phyloP scores from a whole-genome alignment of 345 rosid genomes.

The Eucalyptus sp. region DNA sequence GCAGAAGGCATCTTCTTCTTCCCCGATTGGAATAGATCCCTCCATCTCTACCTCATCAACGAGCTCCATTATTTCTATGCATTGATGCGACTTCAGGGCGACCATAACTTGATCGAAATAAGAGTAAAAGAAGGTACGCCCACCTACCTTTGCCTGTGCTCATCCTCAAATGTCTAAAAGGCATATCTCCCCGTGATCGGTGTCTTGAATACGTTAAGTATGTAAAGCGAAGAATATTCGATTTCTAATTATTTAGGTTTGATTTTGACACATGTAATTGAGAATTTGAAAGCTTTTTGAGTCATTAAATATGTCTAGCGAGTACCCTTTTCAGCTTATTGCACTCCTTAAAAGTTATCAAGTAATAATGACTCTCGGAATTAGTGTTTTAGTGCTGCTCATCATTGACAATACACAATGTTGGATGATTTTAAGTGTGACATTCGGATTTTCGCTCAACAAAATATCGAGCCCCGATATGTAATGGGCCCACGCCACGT shows the following conservation, averaged over 20 bases:
- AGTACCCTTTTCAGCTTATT: background rate
- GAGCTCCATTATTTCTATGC: background rate
- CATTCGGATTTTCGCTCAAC: rapidly evolving
- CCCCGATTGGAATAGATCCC: background rate
- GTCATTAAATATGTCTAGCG: background rate
- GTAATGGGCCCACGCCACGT: rapidly evolving
- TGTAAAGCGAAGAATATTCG: background rate
- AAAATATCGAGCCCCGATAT: rapidly evolving
- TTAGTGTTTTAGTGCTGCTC: background rate
- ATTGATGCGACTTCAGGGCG: background rate
- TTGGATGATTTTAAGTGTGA: background rate
- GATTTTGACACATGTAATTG: background rate
- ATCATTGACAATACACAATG: rapidly evolving
- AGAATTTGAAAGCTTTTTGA: background rate
- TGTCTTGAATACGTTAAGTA: background rate
- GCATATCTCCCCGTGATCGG: background rate
- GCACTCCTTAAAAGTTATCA: background rate
- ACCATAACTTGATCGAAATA: background rate
- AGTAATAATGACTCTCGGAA: background rate
- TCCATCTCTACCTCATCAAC: background rate
- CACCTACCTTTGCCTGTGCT: background rate
- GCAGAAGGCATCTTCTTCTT: background rate
- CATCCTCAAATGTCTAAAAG: background rate
- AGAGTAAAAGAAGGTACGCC: background rate
- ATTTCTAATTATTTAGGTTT: background rate